Percentiles rank a stretch among this genome's conserved stretches.
Conservation (phyloP, 768 basidiomycete genomes). For the Suillus americanus region DNA sequence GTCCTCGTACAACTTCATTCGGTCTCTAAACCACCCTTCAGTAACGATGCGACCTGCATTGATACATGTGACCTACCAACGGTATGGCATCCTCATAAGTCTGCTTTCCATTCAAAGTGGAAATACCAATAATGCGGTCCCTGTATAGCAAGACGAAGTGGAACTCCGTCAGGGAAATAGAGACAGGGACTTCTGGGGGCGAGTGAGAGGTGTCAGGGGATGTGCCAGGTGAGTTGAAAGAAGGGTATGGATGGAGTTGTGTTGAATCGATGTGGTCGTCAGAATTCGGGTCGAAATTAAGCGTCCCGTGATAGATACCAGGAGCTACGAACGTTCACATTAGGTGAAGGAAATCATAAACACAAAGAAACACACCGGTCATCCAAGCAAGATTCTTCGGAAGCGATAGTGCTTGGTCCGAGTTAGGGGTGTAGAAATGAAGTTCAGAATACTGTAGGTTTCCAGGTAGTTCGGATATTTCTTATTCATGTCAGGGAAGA, state of each 20-base stretch:
- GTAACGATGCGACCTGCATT: background rate
- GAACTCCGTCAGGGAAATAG: conserved; percentile 86
- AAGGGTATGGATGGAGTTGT: conserved; percentile 77
- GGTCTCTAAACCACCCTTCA: conserved; percentile 55
- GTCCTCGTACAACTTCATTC: conserved; percentile 67
- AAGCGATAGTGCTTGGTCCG: conserved; percentile 66
- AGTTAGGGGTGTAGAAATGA: conserved; percentile 72
- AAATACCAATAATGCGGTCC: conserved; percentile 76
- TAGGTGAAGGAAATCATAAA: conserved; percentile 1
- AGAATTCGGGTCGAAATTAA: conserved; percentile 66
- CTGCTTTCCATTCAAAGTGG: conserved; percentile 74
- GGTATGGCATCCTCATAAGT: conserved; percentile 84
- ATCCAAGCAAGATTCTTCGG: conserved; percentile 87
- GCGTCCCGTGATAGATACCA: conserved; percentile 83
- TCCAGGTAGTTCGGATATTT: conserved; percentile 90
- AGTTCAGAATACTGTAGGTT: conserved; percentile 73
- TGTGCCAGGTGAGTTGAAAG: conserved; percentile 29
- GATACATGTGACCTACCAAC: conserved; percentile 50
- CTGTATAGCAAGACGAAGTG: conserved; percentile 87
- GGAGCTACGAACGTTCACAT: conserved; percentile 48
- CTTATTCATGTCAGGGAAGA: conserved; percentile 42
- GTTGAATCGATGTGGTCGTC: conserved; percentile 79
- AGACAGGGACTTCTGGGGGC: conserved; percentile 54
- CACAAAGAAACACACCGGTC: conserved; percentile 57
- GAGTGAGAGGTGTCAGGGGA: conserved; percentile 21